Evolutionary conservation across 2,329 filamentous ascomycete genomes (phyloP).

Genomic region (Pyrenophora graminea): DNA sequence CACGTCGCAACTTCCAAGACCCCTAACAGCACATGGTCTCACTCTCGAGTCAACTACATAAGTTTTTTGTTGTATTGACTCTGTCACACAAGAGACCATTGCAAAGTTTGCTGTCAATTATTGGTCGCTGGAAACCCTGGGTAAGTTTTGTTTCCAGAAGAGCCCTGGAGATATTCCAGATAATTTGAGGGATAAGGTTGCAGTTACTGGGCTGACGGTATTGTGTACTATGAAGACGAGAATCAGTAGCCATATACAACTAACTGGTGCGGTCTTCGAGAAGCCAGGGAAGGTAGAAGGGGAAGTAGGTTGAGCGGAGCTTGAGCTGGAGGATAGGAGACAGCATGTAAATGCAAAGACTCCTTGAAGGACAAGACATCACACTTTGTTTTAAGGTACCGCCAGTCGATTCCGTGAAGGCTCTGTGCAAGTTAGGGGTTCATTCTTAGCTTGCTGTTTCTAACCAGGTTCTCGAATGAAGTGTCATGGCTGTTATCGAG

Average conservation of each 20-base stretch:
- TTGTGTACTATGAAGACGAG: slow-evolving; percentile 25
- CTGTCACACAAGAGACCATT: slow-evolving; percentile 18
- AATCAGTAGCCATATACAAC: slow-evolving; percentile 25
- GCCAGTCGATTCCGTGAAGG: too few species aligned
- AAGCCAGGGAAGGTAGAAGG: slow-evolving; percentile 22
- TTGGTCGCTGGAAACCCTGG: slow-evolving; percentile 26
- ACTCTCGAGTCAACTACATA: slow-evolving; percentile 23
- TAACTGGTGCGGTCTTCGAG: slow-evolving; percentile 21
- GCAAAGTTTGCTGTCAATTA: slow-evolving; percentile 24
- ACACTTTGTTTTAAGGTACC: too few species aligned
- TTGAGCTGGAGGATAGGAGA: too few species aligned
- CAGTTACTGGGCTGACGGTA: slow-evolving; percentile 21
- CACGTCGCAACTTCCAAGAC: background rate
- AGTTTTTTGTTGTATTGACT: slow-evolving; percentile 28
- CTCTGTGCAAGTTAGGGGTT: too few species aligned
- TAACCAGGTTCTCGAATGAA: too few species aligned
- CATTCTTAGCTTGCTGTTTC: too few species aligned
- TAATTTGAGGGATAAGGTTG: slow-evolving; percentile 23
- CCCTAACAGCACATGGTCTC: slow-evolving; percentile 4
- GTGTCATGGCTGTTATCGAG: too few species aligned
- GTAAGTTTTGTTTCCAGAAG: slow-evolving; percentile 25
- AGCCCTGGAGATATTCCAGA: slow-evolving; percentile 8
- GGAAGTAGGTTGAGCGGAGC: background rate
- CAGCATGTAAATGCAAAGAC: too few species aligned
- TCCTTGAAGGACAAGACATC: too few species aligned